A percentile compares a stretch with the other conserved stretches of the same genome.
Evolutionary conservation across 1,284 basidiomycete genomes (phyloP).

Genomic region (Cryptococcus floricola): DNA sequence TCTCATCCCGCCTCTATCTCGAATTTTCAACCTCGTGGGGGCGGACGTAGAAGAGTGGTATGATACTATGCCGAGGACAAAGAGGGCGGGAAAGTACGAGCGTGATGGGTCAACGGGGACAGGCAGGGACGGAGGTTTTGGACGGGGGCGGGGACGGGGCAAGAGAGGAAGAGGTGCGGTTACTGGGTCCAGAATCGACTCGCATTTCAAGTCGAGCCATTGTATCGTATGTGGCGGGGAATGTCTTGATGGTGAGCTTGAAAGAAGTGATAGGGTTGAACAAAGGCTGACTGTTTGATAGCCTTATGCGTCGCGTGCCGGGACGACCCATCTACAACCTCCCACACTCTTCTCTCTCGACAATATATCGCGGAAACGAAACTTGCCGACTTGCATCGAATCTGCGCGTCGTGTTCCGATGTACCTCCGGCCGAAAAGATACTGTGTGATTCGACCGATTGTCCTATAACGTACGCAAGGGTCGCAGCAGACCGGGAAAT

Average conservation of each 20-base stretch:
- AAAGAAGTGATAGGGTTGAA: neutral
- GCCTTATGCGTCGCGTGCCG: constrained; percentile 67
- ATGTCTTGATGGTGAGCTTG: constrained; percentile 56
- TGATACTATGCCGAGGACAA: constrained; percentile 67
- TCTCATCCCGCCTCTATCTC: constrained; percentile 81
- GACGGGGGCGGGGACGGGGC: constrained; percentile 8
- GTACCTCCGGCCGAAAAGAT: constrained; percentile 60
- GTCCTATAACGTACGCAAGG: constrained; percentile 72
- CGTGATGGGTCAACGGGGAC: neutral
- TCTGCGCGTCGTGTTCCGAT: constrained; percentile 68
- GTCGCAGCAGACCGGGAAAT: constrained; percentile 61
- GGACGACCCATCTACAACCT: constrained; percentile 56
- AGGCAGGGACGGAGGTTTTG: neutral
- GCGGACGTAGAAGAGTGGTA: constrained; percentile 87
- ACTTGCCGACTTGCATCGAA: constrained; percentile 58
- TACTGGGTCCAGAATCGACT: constrained; percentile 57
- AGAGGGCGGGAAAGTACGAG: constrained; percentile 27
- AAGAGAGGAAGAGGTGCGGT: constrained; percentile 54
- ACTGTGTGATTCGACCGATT: constrained; percentile 77
- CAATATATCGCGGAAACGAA: constrained; percentile 60
- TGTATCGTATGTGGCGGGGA: constrained; percentile 65
- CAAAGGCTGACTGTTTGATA: constrained; percentile 30
- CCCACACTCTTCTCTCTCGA: constrained; percentile 60
- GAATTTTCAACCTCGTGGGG: constrained; percentile 88
- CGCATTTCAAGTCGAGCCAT: constrained; percentile 67